Evolutionary conservation across 2,329 filamentous ascomycete species (phyloP).

Genomic region (Monilinia fructicola): DNA sequence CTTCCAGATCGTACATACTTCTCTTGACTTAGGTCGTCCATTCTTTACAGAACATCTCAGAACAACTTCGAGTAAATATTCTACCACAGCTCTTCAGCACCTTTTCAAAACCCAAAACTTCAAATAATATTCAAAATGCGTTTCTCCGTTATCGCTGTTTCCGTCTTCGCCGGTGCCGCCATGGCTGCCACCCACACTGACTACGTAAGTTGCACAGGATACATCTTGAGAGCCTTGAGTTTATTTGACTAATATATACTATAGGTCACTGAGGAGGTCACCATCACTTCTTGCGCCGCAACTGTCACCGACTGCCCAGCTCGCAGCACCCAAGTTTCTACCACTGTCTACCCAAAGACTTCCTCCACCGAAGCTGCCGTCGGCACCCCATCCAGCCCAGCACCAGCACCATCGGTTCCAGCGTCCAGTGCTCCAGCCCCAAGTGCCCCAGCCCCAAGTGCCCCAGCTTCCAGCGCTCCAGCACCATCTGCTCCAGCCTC

Average conservation of each 20-base stretch:
- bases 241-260: not conserved
- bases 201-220: conserved; percentile 7
- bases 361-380: conserved; percentile 1
- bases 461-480: not conserved
- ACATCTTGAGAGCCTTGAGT: not conserved
- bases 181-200: conserved; percentile 24
- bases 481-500: not conserved
- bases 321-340: conserved; percentile 19
- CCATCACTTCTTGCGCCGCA: conserved; percentile 24
- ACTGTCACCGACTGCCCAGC: conserved; percentile 25
- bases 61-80: conserved; percentile 24
- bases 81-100: conserved; percentile 32
- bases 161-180: conserved; percentile 25
- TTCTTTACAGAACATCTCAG: conserved; percentile 36
- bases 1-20: conserved; percentile 27
- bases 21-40: conserved; percentile 41
- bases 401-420: not conserved
- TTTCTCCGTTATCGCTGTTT: conserved; percentile 29
- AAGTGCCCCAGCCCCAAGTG: not conserved
- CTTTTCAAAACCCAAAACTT: conserved; percentile 16
- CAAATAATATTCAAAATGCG: conserved; percentile 28
- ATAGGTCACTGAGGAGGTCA: conserved; percentile 24
- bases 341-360: conserved; percentile 15
- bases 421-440: too few species aligned
- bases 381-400: not conserved